phyloP scores from a whole-genome alignment of 2,329 filamentous ascomycete genomes.

The Colletotrichum agaves region DNA sequence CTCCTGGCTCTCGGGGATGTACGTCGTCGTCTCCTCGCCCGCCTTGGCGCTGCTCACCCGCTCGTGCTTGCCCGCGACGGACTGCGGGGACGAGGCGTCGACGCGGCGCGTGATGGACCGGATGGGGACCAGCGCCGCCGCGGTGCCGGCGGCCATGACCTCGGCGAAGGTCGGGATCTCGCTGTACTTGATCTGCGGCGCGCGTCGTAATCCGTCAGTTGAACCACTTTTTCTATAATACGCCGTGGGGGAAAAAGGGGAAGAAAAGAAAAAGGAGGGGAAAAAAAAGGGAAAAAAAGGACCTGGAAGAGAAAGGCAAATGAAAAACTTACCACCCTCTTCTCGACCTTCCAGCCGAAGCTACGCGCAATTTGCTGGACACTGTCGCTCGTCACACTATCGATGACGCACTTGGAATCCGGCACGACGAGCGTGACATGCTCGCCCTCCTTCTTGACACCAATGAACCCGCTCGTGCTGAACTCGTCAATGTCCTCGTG shows the following conservation, averaged over 20 bases:
- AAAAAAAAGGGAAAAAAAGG: neutral
- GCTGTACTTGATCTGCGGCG: conserved; percentile 68
- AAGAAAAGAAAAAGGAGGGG: too few species aligned
- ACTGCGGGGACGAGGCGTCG: conserved; percentile 50
- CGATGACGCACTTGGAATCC: conserved; percentile 87
- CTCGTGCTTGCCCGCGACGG: conserved; percentile 50
- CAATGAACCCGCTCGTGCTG: conserved; percentile 93
- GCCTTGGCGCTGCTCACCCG: conserved; percentile 51
- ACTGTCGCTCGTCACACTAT: conserved; percentile 85
- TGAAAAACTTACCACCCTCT: conserved; percentile 65
- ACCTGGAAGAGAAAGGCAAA: neutral
- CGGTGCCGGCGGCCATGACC: conserved; percentile 92
- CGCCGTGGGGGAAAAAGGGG: neutral
- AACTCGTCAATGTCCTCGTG: conserved; percentile 94
- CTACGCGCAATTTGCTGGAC: conserved; percentile 79
- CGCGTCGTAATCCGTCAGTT: neutral
- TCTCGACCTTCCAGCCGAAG: conserved; percentile 88
- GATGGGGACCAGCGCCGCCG: conserved; percentile 90
- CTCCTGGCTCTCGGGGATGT: conserved; percentile 65
- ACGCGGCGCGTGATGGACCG: conserved; percentile 82
- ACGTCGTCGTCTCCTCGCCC: conserved; percentile 63
- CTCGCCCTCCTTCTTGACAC: conserved; percentile 68
- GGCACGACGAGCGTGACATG: conserved; percentile 83
- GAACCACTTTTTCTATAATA: neutral
- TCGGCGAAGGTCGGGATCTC: conserved; percentile 70